Evolutionary conservation across 177 flowering plant genomes (phyloP), one percentile per base, ranked within the genome.

Genomic region (Vitis hybrid): DNA sequence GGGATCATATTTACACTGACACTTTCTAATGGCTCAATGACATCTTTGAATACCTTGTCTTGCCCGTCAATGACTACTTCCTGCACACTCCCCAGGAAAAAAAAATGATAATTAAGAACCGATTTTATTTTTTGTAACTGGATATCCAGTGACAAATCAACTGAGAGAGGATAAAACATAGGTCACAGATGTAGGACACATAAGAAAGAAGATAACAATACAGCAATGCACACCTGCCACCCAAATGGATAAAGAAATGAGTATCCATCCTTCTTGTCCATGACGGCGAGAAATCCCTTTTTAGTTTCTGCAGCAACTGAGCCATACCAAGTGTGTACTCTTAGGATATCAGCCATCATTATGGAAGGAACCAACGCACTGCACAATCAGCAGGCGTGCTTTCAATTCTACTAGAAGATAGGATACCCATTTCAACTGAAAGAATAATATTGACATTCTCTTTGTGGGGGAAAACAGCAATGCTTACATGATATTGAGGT

Each of bases 301-400:
- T 84, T 88, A 67, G 80, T 68, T 83, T 95, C 97, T 90, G 91
- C 97, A 89, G 98, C 99, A 90, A 91, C 97, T 92, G 92, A 88
- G 83, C 87, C 90, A 90, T 80, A 94, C 85, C 91, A 91, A 91
- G 78, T 80, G 86, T 76, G 83, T 81, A 81, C 75, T 81, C 88
- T 89, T 88, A 89, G 90, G 87, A 82, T 73, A 87, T 78, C 79
- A 82, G 78, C 76, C 80, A 79, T 76, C 71, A 76, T 67, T 75
- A 76, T 68, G 72, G 70, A 75, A 79, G 75, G 71, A 79, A 82
- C 77, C 79, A 78, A 76, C 67, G 73, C 81, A 83, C 79, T 73
- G 81, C 84, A 82, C 75, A 80, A 76, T 79, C 73, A 79, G 84
- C 82, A 77, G 80, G 86, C 77, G 73, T 72, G 78, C 75, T 76